A percentile compares a stretch with the other conserved stretches of the same genome.
Evolutionary conservation across 2,329 filamentous ascomycete species (phyloP).

Genomic region (Gyromitra esculenta): DNA sequence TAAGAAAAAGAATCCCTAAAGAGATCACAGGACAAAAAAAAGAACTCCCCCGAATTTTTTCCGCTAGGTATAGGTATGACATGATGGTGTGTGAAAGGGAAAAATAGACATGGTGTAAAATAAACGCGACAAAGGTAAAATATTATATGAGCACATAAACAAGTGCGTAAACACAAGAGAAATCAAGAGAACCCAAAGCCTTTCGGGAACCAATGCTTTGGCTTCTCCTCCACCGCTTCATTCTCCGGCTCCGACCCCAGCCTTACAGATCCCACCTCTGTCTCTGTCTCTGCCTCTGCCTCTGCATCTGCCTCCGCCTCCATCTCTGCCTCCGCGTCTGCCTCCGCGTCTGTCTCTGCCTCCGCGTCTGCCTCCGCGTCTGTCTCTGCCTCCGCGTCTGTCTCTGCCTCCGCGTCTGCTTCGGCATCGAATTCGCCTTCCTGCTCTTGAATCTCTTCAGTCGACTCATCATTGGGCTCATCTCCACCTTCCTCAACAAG

Average conservation of each 20-base stretch:
- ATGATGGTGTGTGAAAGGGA: not conserved
- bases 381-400: slow-evolving; percentile 41
- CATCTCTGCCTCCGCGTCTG: slow-evolving; percentile 27
- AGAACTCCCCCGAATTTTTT: slow-evolving; percentile 2
- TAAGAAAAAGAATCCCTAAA: not conserved
- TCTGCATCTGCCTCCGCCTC: slow-evolving; percentile 39
- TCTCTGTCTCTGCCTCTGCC: slow-evolving; percentile 47
- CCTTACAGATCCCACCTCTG: not conserved
- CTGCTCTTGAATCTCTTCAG: not conserved
- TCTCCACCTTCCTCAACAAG: not conserved
- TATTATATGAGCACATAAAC: not conserved
- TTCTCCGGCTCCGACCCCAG: slow-evolving; percentile 27
- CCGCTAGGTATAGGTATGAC: not conserved
- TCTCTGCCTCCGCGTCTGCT: not conserved
- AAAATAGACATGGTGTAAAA: not conserved
- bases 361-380: slow-evolving; percentile 57
- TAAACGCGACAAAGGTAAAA: not conserved
- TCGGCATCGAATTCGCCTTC: slow-evolving; percentile 31
- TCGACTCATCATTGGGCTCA: not conserved
- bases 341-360: slow-evolving; percentile 42
- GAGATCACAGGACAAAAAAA: not conserved
- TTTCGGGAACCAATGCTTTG: slow-evolving; percentile 22
- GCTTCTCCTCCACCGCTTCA: slow-evolving; percentile 33
- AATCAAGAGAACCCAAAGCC: slow-evolving; percentile 30
- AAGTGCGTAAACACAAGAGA: not conserved